Conservation (phyloP, 1,139 yeast genomes). For the Lodderomyces pseudojiufengensis region DNA sequence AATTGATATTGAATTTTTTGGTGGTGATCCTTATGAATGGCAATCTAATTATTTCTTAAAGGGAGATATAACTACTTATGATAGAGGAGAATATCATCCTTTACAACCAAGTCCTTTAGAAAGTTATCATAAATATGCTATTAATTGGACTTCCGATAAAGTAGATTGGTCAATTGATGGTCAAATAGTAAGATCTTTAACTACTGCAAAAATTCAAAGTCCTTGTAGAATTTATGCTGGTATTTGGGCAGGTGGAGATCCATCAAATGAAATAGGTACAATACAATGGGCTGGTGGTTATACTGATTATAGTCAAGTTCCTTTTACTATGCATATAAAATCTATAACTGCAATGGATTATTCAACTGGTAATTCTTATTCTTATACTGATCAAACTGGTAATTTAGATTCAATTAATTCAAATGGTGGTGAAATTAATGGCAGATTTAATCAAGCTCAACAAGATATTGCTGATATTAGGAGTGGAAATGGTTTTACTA, state of each 20-base stretch:
- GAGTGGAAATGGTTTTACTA: constrained; percentile 18
- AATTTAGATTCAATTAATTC: constrained; percentile 66
- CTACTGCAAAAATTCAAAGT: constrained; percentile 62
- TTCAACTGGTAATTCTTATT: constrained; percentile 70
- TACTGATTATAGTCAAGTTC: constrained; percentile 63
- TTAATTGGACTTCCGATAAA: constrained; percentile 72
- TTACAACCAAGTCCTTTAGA: constrained; percentile 46
- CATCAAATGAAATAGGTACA: constrained; percentile 62
- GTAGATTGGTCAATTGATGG: constrained; percentile 67
- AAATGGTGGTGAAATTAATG: constrained; percentile 59
- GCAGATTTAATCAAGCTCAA: constrained; percentile 50
- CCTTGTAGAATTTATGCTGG: constrained; percentile 74
- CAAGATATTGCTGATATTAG: constrained; percentile 44
- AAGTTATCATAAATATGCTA: constrained; percentile 67
- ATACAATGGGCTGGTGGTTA: constrained; percentile 83
- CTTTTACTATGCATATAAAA: constrained; percentile 66
- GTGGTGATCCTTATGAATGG: constrained; percentile 66
- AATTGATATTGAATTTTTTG: constrained; percentile 81
- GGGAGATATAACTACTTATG: constrained; percentile 73
- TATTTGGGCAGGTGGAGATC: constrained; percentile 81
- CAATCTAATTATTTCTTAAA: constrained; percentile 82
- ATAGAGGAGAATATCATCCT: constrained; percentile 70
- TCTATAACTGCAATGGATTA: constrained; percentile 67
- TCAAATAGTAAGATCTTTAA: constrained; percentile 50
- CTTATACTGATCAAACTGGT: constrained; percentile 64